These are phyloP conservation scores for Cryptococcus sp. DNA, from an alignment of 1,284 basidiomycete genomes.

Conservation along the genomic window DNA sequence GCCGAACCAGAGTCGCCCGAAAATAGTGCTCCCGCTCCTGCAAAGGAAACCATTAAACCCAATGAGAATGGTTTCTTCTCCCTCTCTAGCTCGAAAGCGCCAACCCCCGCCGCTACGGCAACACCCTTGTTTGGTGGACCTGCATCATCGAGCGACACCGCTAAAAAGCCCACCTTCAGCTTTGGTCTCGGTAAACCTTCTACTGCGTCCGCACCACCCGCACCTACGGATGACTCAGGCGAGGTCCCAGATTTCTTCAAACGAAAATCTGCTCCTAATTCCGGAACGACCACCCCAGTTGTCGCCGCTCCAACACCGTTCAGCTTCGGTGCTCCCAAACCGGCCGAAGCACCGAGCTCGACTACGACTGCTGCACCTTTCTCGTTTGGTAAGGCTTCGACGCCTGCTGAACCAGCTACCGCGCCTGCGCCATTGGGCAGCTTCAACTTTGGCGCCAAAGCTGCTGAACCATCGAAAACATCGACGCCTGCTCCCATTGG, in stretches of 20 bases:
- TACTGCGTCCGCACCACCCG: conserved; percentile 6
- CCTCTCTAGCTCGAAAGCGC: conserved; percentile 6
- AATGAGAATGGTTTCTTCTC: conserved; percentile 16
- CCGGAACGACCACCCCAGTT: conserved; percentile 19
- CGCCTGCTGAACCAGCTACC: neutral
- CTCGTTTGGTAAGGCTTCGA: conserved; percentile 1
- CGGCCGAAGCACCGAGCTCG: neutral
- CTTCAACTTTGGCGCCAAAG: neutral
- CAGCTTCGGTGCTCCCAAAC: conserved; percentile 22
- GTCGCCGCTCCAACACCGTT: conserved; percentile 15
- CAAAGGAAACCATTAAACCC: neutral
- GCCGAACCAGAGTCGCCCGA: conserved; percentile 40
- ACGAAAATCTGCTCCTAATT: conserved; percentile 13
- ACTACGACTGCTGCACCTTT: neutral
- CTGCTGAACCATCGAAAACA: neutral
- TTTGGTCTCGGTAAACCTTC: conserved; percentile 33
- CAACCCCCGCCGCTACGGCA: conserved; percentile 4
- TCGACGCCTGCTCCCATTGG: neutral
- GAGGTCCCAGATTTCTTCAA: conserved; percentile 37
- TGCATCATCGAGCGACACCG: conserved; percentile 8
- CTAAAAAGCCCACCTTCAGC: conserved; percentile 17
- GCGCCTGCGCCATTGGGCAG: neutral
- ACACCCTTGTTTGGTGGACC: conserved; percentile 20
- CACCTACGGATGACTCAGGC: conserved; percentile 7
- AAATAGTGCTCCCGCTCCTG: conserved; percentile 4